phyloP scores from a whole-genome alignment of 177 flowering plant species.

The Tripterygium wilfordii region DNA sequence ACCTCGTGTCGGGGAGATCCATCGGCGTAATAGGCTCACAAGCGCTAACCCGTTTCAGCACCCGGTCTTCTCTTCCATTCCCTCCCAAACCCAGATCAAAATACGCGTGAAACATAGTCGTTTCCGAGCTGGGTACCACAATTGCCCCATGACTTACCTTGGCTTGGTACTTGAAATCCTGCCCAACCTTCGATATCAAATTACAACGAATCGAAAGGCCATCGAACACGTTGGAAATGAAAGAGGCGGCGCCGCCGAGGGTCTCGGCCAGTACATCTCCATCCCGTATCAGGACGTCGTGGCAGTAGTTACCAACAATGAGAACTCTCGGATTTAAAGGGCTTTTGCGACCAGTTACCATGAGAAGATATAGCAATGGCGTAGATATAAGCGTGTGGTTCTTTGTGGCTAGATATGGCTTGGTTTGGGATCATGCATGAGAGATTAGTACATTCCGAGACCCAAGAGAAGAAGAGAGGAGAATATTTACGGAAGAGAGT shows the following conservation, averaged over 20 bases:
- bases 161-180: conserved; percentile 59
- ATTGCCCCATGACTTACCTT: conserved; percentile 43
- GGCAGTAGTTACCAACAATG: conserved; percentile 88
- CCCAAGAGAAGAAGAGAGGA: too few relatives aligned
- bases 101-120: conserved; percentile 79
- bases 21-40: conserved; percentile 63
- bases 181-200: conserved; percentile 69
- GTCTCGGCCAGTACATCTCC: conserved; percentile 53
- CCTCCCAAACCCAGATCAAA: conserved; percentile 28
- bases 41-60: conserved; percentile 55
- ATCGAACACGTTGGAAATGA: conserved; percentile 69
- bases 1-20: conserved; percentile 61
- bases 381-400: too few relatives aligned
- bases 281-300: conserved; percentile 73
- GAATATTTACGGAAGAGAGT: too few relatives aligned
- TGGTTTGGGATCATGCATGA: too few relatives aligned
- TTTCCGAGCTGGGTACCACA: conserved; percentile 23
- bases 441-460: too few relatives aligned
- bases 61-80: conserved; percentile 38
- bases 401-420: too few relatives aligned
- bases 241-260: conserved; percentile 91
- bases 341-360: conserved; percentile 13
- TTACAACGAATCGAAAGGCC: conserved; percentile 38
- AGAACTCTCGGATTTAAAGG: conserved; percentile 21
- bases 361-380: background rate